A percentile compares a stretch with the other conserved stretches of the same genome.
phyloP scores from a whole-genome alignment of 345 rosid genomes.

The Combretum micranthum region DNA sequence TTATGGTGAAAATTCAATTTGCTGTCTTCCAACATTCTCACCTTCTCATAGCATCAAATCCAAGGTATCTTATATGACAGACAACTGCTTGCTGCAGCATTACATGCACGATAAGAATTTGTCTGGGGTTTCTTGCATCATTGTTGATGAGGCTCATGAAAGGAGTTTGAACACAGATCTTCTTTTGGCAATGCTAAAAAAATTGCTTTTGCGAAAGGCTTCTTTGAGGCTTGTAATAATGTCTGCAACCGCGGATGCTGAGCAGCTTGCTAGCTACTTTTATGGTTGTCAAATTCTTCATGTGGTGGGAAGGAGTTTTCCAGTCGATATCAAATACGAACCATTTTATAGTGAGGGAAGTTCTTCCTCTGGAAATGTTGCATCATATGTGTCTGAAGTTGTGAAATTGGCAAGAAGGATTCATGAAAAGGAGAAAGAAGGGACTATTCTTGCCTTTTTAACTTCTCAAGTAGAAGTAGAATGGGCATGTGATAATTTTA shows the following conservation, averaged over 20 bases:
- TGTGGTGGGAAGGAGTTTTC: slow-evolving; percentile 68
- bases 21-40: slow-evolving; percentile 50
- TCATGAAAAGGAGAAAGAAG: slow-evolving; percentile 57
- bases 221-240: slow-evolving; percentile 75
- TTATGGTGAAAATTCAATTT: slow-evolving; percentile 39
- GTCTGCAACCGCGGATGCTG: slow-evolving; percentile 94
- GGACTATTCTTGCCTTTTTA: slow-evolving; percentile 81
- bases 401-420: slow-evolving; percentile 51
- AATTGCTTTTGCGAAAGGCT: slow-evolving; percentile 43
- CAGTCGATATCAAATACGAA: slow-evolving; percentile 65
- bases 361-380: slow-evolving; percentile 31
- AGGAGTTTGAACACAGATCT: slow-evolving; percentile 92
- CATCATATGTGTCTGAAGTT: slow-evolving; percentile 58
- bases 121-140: slow-evolving; percentile 69
- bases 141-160: slow-evolving; percentile 94
- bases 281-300: slow-evolving; percentile 48
- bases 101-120: slow-evolving; percentile 60
- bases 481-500: slow-evolving; percentile 81
- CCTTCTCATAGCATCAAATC: slow-evolving; percentile 48
- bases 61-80: slow-evolving; percentile 70
- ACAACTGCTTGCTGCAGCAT: slow-evolving; percentile 73
- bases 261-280: slow-evolving; percentile 69
- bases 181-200: slow-evolving; percentile 65
- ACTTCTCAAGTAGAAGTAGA: slow-evolving; percentile 90
- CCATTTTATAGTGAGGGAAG: slow-evolving; percentile 31